Percentiles rank a stretch among this genome's conserved stretches.
Conservation (phyloP, 306 rosid genomes). For the Biancaea sappan region DNA sequence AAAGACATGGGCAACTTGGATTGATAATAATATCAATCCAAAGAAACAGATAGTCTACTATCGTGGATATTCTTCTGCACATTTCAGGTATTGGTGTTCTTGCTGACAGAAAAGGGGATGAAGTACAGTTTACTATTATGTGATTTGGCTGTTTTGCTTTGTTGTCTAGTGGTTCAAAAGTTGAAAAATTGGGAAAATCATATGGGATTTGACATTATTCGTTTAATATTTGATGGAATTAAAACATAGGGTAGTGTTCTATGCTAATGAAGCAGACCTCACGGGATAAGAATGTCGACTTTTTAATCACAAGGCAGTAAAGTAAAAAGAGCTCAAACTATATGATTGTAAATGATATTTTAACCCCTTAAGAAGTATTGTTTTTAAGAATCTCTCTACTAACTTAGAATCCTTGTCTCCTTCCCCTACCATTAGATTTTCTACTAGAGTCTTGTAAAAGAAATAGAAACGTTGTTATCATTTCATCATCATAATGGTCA, state of each 20-base stretch:
- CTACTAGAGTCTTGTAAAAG: conserved; percentile 1
- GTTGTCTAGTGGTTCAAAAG: not conserved
- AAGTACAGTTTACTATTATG: not conserved
- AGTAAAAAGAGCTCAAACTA: not conserved
- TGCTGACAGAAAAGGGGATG: not conserved
- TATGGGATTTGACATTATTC: not conserved
- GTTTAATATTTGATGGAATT: not conserved
- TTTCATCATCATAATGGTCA: not conserved
- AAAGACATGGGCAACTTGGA: conserved; percentile 88
- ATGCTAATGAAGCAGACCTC: not conserved
- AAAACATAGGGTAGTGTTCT: not conserved
- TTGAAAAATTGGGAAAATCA: not conserved
- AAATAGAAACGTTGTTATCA: not conserved
- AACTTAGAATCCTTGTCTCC: conserved; percentile 6
- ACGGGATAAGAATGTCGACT: not conserved
- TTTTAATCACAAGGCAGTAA: not conserved
- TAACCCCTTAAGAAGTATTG: no score
- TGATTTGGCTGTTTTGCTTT: not conserved
- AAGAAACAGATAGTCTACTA: conserved; percentile 73
- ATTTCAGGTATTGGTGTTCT: conserved; percentile 70
- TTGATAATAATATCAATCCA: conserved; percentile 73
- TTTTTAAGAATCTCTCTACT: not conserved
- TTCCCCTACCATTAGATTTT: conserved; percentile 23
- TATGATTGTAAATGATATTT: not conserved
- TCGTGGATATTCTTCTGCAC: conserved; percentile 93